Percentiles rank a stretch among this genome's conserved stretches.
These are phyloP conservation scores for Cercophora scortea DNA, from an alignment of 495 filamentous ascomycete species.

Conservation along the genomic window DNA sequence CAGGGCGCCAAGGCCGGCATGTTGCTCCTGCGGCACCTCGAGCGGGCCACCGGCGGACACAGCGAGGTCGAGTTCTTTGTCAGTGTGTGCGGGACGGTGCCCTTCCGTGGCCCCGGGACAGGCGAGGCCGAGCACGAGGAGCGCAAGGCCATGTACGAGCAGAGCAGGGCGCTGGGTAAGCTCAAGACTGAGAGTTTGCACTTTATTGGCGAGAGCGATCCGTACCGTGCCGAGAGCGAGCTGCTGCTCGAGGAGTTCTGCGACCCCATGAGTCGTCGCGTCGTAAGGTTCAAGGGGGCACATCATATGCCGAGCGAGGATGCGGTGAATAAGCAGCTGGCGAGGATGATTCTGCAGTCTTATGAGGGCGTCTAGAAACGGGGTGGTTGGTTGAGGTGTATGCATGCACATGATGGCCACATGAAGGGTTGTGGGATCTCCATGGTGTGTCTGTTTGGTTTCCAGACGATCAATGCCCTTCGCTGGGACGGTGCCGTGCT, in stretches of 20 bases:
- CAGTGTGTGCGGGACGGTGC: slow-evolving; percentile 17
- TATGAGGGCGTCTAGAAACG: too few relatives aligned
- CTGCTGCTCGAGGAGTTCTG: slow-evolving; percentile 15
- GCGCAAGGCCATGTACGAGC: slow-evolving; percentile 2
- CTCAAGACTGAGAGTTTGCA: slow-evolving; percentile 15
- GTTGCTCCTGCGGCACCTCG: slow-evolving; percentile 13
- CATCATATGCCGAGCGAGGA: slow-evolving; percentile 18
- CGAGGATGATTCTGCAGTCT: too few relatives aligned
- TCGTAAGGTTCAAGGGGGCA: slow-evolving; percentile 13
- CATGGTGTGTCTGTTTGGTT: too few relatives aligned
- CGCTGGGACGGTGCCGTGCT: too few relatives aligned
- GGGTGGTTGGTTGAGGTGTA: too few relatives aligned
- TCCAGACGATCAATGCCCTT: too few relatives aligned
- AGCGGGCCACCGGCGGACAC: slow-evolving; percentile 2
- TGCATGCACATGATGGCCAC: too few relatives aligned
- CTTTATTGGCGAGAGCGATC: slow-evolving; percentile 17
- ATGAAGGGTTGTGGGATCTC: too few relatives aligned
- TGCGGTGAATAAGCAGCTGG: too few relatives aligned
- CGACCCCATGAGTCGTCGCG: slow-evolving; percentile 4
- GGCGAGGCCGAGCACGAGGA: neutral
- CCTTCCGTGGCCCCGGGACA: slow-evolving; percentile 5
- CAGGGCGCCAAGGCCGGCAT: slow-evolving; percentile 21
- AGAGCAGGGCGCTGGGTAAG: neutral
- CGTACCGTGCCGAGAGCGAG: slow-evolving; percentile 18
- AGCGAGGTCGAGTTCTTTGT: slow-evolving; percentile 10